These are phyloP conservation scores for Leccinum boreale DNA, from an alignment of 768 basidiomycete genomes.

Conservation along the genomic window DNA sequence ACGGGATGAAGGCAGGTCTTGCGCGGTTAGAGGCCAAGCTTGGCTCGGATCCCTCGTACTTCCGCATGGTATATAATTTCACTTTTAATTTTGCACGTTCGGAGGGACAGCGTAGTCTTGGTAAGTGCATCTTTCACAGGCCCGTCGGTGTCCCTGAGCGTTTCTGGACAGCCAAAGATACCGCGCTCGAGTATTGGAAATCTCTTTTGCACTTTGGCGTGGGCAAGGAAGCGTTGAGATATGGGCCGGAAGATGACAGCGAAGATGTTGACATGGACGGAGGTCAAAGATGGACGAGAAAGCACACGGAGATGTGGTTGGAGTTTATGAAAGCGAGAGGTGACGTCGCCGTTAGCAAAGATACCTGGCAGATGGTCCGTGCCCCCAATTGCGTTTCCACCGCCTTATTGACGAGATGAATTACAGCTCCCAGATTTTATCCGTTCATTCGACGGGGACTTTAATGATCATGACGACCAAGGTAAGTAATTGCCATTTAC, in stretches of 20 bases:
- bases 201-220: constrained; percentile 75
- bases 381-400: not conserved
- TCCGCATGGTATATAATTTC: constrained; percentile 72
- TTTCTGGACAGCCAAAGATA: constrained; percentile 51
- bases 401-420: constrained; percentile 5
- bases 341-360: constrained; percentile 78
- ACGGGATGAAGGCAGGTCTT: constrained; percentile 57
- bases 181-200: constrained; percentile 73
- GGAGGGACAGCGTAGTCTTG: constrained; percentile 78
- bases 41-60: constrained; percentile 63
- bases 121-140: constrained; percentile 36
- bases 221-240: constrained; percentile 58
- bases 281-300: constrained; percentile 57
- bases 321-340: constrained; percentile 66
- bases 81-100: constrained; percentile 78
- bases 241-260: constrained; percentile 40
- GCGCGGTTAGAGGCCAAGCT: constrained; percentile 55
- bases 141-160: not conserved
- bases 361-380: constrained; percentile 84
- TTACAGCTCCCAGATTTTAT: constrained; percentile 76
- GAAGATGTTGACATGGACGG: constrained; percentile 42
- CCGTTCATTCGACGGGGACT: constrained; percentile 67
- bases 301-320: constrained; percentile 72
- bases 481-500: constrained; percentile 50
- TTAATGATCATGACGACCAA: constrained; percentile 72